phyloP scores from a whole-genome alignment of 2,329 filamentous ascomycete species.

The Tolypocladium guangdongense region DNA sequence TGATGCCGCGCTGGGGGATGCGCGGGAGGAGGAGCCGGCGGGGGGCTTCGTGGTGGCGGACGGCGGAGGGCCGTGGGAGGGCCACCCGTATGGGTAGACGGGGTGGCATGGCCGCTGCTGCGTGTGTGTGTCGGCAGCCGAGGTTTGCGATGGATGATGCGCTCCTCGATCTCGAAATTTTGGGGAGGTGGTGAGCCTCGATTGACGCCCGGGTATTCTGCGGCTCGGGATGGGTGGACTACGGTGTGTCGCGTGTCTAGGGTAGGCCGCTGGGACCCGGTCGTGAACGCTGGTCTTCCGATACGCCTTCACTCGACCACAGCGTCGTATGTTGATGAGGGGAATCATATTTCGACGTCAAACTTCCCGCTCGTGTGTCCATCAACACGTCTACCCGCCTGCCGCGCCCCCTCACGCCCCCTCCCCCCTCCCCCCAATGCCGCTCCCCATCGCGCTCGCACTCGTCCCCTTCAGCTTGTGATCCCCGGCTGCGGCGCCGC shows the following conservation, averaged over 20 bases:
- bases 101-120: conserved; percentile 29
- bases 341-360: neutral
- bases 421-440: conserved; percentile 34
- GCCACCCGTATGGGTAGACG: conserved; percentile 34
- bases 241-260: no score
- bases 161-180: conserved; percentile 7
- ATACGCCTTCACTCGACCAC: no score
- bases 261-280: neutral
- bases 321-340: neutral
- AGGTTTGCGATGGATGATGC: conserved; percentile 1
- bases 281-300: neutral
- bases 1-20: conserved; percentile 36
- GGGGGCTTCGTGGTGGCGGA: conserved; percentile 14
- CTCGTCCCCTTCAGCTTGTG: conserved; percentile 56
- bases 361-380: neutral
- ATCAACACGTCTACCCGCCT: neutral
- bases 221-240: conserved; percentile 2
- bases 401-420: conserved; percentile 9
- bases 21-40: conserved; percentile 34
- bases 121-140: conserved; percentile 4
- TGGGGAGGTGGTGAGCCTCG: conserved; percentile 3
- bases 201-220: conserved; percentile 5
- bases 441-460: conserved; percentile 43
- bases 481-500: conserved; percentile 84
- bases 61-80: conserved; percentile 24